Conservation (phyloP, 768 basidiomycete species). For the Lactifluus hygrophoroides region DNA sequence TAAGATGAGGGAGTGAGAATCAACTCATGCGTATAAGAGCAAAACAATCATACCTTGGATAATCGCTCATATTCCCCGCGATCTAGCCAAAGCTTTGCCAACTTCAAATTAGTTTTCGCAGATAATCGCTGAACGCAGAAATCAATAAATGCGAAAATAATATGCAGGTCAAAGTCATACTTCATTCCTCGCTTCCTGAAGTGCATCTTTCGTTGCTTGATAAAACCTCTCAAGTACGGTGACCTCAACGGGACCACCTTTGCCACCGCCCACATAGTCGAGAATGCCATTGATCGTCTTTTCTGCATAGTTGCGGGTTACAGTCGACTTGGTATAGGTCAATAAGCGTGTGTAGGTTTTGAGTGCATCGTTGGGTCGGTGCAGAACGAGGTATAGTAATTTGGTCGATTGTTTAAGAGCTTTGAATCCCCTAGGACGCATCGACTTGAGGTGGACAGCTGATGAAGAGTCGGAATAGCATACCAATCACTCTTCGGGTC, state of each 20-base stretch:
- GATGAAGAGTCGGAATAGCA: conserved; percentile 21
- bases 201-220: conserved; percentile 80
- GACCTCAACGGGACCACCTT: conserved; percentile 69
- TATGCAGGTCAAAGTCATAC: conserved; percentile 30
- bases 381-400: conserved; percentile 71
- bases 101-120: conserved; percentile 91
- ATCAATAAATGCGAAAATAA: background rate
- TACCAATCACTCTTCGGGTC: conserved; percentile 93
- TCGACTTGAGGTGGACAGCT: background rate
- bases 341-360: conserved; percentile 79
- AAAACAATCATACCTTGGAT: conserved; percentile 47
- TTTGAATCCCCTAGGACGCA: conserved; percentile 82
- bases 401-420: conserved; percentile 97
- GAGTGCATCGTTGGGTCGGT: conserved; percentile 77
- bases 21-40: background rate
- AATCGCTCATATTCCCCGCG: conserved; percentile 83
- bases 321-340: conserved; percentile 91
- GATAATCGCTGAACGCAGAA: conserved; percentile 60
- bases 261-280: conserved; percentile 92
- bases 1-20: background rate
- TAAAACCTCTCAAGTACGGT: conserved; percentile 93
- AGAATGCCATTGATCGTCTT: conserved; percentile 98
- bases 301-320: conserved; percentile 93
- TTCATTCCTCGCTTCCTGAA: conserved; percentile 95
- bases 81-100: conserved; percentile 96